Evolutionary conservation across 306 rosid species (phyloP).

Genomic region (Mucuna pruriens): DNA sequence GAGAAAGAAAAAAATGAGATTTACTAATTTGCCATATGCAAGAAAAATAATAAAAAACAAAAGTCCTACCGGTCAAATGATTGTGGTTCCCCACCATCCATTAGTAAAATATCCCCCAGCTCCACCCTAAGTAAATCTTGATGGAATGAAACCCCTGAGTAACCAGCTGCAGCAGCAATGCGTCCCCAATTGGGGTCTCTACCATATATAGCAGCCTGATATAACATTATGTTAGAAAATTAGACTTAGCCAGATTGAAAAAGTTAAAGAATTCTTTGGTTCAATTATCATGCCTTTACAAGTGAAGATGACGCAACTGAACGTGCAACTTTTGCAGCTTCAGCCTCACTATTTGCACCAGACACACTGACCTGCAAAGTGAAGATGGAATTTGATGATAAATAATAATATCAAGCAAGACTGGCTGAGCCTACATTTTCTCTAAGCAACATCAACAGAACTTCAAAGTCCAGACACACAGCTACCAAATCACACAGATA

Average conservation of each 20-base stretch:
- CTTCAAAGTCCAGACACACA: slow-evolving; percentile 3
- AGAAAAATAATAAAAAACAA: not conserved
- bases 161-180: slow-evolving; percentile 91
- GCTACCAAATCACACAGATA: slow-evolving; percentile 34
- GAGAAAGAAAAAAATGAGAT: not conserved
- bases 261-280: slow-evolving; percentile 1
- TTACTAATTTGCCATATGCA: slow-evolving; percentile 16
- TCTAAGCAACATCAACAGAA: slow-evolving; percentile 6
- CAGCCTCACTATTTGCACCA: slow-evolving; percentile 79
- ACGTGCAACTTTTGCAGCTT: slow-evolving; percentile 93
- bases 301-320: slow-evolving; percentile 90
- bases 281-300: slow-evolving; percentile 65
- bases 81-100: slow-evolving; percentile 91
- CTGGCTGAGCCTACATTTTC: not conserved
- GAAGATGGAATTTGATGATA: slow-evolving; percentile 28
- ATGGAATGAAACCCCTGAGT: slow-evolving; percentile 78
- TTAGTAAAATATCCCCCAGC: slow-evolving; percentile 81
- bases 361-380: slow-evolving; percentile 67
- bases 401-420: not conserved
- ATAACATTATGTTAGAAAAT: slow-evolving; percentile 29
- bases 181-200: slow-evolving; percentile 99
- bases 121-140: slow-evolving; percentile 75
- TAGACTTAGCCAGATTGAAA: slow-evolving; percentile 15
- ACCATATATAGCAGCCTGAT: slow-evolving; percentile 88
- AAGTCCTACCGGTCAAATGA: slow-evolving; percentile 66